A percentile compares a stretch with the other conserved stretches of the same genome.
These are phyloP conservation scores for Fusarium tricinctum DNA, from an alignment of 2,329 filamentous ascomycete species.

Conservation along the genomic window DNA sequence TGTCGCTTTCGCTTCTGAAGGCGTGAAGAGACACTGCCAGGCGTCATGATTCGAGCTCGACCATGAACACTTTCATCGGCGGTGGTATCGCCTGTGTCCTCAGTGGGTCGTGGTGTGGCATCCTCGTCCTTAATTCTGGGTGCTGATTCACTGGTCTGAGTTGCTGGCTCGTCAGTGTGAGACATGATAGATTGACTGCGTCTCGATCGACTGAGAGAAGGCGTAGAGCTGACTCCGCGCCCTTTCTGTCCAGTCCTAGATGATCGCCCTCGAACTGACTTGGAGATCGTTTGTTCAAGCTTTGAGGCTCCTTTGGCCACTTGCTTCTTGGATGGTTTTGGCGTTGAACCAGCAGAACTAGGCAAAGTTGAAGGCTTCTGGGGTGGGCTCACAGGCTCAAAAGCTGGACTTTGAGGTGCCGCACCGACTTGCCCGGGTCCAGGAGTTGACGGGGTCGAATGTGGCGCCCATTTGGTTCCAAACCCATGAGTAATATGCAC, in stretches of 20 bases:
- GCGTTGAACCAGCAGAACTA: slow-evolving; percentile 51
- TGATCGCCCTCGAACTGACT: slow-evolving; percentile 53
- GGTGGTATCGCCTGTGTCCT: slow-evolving; percentile 69
- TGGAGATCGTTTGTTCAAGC: slow-evolving; percentile 42
- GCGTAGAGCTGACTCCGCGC: slow-evolving; percentile 54
- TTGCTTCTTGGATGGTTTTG: slow-evolving; percentile 53
- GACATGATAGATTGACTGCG: slow-evolving; percentile 63
- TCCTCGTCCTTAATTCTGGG: slow-evolving; percentile 72
- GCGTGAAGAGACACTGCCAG: slow-evolving; percentile 56
- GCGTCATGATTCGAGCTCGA: slow-evolving; percentile 56
- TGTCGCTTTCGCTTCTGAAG: slow-evolving; percentile 71
- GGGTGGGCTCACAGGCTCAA: slow-evolving; percentile 72
- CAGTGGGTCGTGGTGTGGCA: slow-evolving; percentile 66
- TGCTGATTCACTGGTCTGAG: slow-evolving; percentile 57
- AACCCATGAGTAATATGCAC: slow-evolving; percentile 53
- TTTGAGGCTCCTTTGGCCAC: slow-evolving; percentile 50
- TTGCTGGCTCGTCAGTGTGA: slow-evolving; percentile 63
- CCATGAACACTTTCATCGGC: slow-evolving; percentile 66
- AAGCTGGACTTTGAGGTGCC: slow-evolving; percentile 66
- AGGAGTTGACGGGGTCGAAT: slow-evolving; percentile 71
- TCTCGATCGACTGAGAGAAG: slow-evolving; percentile 54
- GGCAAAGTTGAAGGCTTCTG: slow-evolving; percentile 56
- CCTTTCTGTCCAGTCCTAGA: slow-evolving; percentile 56
- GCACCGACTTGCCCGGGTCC: slow-evolving; percentile 53
- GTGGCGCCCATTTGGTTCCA: slow-evolving; percentile 72